Evolutionary conservation across 768 basidiomycete genomes (phyloP), one percentile per base, ranked within the genome.

Genomic region (Tulasnella sp.): DNA sequence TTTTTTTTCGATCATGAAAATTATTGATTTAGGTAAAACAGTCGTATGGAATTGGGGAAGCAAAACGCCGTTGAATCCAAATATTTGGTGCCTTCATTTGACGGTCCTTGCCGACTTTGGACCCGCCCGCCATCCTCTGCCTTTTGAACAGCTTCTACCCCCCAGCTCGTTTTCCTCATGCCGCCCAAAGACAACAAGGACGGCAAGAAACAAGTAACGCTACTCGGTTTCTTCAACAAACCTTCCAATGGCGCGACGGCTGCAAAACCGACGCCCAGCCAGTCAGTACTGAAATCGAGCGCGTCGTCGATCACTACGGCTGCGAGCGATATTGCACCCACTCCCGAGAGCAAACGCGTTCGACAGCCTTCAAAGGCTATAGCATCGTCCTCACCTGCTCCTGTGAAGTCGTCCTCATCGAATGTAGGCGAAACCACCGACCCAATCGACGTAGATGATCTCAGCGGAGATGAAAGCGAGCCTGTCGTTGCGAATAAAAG

Each of bases 401-500:
- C 2, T 17, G 69, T 42, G 29, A 69, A 69, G 37, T 69, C 69
- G 22, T 44, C 69, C 11, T 42, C 69, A 26, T 42, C 52, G 16
- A 62, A 37, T 19, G 52, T 19, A 11, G 39, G 68, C 16, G 39
- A 72, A 17, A 52, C 86, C 29, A 59, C 52, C 22, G 52, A 59
- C 52, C 52, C 52, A 35, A 85, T 92, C 72, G 90, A 93, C 75
- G 84, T 92, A 11, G 90, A 92, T 77, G 88, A 91, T 87, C 67
- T 35, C 16, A 65, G 72, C 32, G 74, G 83, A 7, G 84, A 86
- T 9, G 84, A 84, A 41, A 83, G 84, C n/a, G 81, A 80, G 7
- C 81, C 80, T 14, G 80, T 79, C n/a, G 77, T 77, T 5, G 67
- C 78, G 2, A 79, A 79, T 44, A 67, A 52, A 67, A 74, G 26